Evolutionary conservation across 306 rosid genomes (phyloP).

Genomic region (Medicago arabica): DNA sequence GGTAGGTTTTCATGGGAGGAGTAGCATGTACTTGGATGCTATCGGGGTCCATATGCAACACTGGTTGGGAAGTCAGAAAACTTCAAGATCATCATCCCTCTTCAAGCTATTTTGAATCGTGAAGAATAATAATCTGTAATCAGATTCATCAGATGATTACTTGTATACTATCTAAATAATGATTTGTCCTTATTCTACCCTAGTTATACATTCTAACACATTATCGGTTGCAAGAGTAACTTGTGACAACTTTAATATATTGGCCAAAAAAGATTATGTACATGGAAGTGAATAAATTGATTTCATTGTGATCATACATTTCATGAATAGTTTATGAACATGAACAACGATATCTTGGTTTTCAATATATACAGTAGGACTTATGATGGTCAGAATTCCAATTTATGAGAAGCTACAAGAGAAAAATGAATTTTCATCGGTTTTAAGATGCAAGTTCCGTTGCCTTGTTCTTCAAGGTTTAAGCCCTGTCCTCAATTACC

Average conservation of each 20-base stretch:
- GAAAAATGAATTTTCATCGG: conserved; percentile 7
- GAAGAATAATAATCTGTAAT: conserved; percentile 1
- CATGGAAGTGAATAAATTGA: conserved; percentile 5
- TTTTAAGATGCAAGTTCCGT: conserved; percentile 29
- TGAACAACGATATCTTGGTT: conserved; percentile 10
- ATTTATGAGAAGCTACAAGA: conserved; percentile 12
- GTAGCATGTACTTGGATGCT: conserved; percentile 90
- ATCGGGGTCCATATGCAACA: conserved; percentile 96
- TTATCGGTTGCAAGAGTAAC: conserved; percentile 13
- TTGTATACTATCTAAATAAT: conserved; percentile 32
- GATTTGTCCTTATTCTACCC: not conserved
- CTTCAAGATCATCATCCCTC: conserved; percentile 56
- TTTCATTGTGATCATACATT: conserved; percentile 11
- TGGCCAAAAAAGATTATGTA: conserved; percentile 19
- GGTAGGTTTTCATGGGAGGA: conserved; percentile 88
- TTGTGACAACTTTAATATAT: not conserved
- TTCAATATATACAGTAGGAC: conserved; percentile 33
- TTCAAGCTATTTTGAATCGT: conserved; percentile 67
- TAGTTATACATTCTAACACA: conserved; percentile 12
- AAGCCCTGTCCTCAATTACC: not conserved
- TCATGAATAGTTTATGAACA: conserved; percentile 6
- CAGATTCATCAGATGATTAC: conserved; percentile 19
- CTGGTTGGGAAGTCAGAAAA: conserved; percentile 83
- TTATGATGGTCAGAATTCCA: conserved; percentile 5
- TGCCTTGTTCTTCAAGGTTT: conserved; percentile 37